A percentile compares a stretch with the other conserved stretches of the same genome.
phyloP scores from a whole-genome alignment of 257 asterid genomes.

The Ocimum tenuiflorum region DNA sequence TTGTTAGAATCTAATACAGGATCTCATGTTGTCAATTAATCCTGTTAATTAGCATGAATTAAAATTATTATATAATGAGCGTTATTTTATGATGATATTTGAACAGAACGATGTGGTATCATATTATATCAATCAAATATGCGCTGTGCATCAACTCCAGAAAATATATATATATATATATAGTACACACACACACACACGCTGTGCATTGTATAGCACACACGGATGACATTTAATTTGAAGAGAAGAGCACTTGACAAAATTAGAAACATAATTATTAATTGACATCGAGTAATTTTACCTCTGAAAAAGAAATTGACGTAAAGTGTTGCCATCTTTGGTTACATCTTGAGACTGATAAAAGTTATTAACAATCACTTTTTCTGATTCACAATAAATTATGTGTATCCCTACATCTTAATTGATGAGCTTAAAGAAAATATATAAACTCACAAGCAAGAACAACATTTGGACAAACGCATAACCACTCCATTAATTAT shows the following conservation, averaged over 20 bases:
- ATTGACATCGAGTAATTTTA: not conserved
- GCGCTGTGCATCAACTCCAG: too few relatives aligned
- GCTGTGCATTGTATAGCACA: too few relatives aligned
- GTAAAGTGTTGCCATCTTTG: not conserved
- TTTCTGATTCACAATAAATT: not conserved
- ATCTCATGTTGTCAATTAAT: too few relatives aligned
- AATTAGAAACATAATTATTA: constrained; percentile 7
- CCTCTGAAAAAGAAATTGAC: not conserved
- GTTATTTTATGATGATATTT: too few relatives aligned
- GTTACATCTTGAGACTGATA: not conserved
- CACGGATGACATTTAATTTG: too few relatives aligned
- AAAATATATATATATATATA: too few relatives aligned
- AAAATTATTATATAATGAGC: too few relatives aligned
- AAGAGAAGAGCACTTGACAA: not conserved
- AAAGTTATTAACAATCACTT: not conserved
- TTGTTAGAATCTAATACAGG: too few relatives aligned
- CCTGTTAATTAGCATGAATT: too few relatives aligned
- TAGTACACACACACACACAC: too few relatives aligned
- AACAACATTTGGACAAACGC: not conserved
- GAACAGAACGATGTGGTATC: too few relatives aligned
- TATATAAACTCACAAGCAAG: not conserved
- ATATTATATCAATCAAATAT: too few relatives aligned
- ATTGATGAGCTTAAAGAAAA: not conserved
- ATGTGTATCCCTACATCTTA: not conserved
- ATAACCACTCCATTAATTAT: not conserved